These are phyloP conservation scores for Plasmodium relictum DNA, from an alignment of 169 alveolate genomes.

Conservation along the genomic window DNA sequence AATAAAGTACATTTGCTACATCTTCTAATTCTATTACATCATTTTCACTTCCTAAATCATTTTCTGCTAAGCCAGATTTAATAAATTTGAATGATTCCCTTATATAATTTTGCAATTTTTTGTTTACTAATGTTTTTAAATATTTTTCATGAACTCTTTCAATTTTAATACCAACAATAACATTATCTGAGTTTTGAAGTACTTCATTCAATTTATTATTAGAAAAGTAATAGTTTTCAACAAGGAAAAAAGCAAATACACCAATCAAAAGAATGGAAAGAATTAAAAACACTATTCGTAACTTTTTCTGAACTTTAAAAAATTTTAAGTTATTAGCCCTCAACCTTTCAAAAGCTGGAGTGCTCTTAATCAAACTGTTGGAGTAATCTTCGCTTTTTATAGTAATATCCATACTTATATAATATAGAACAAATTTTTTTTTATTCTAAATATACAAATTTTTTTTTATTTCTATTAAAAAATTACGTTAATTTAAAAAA, in stretches of 20 bases:
- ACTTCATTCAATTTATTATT: slow-evolving; percentile 11
- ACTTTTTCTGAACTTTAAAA: slow-evolving; percentile 57
- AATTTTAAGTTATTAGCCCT: slow-evolving; percentile 28
- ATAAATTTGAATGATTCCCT: slow-evolving; percentile 32
- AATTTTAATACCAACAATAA: slow-evolving; percentile 32
- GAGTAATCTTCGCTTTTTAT: slow-evolving; percentile 37
- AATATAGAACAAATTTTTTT: no score
- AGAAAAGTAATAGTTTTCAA: slow-evolving; percentile 29
- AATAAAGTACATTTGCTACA: slow-evolving; percentile 27
- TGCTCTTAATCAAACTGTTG: slow-evolving; percentile 33
- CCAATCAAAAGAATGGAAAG: slow-evolving; percentile 41
- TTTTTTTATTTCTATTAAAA: no score
- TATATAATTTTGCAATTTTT: slow-evolving; percentile 27
- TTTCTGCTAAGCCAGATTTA: slow-evolving; percentile 25
- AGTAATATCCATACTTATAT: slow-evolving; percentile 15
- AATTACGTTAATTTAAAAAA: no score
- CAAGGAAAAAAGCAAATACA: slow-evolving; percentile 17
- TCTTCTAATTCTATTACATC: slow-evolving; percentile 67
- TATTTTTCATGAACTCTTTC: slow-evolving; percentile 55
- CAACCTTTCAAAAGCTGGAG: slow-evolving; percentile 44
- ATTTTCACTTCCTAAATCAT: slow-evolving; percentile 35
- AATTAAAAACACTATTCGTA: slow-evolving; percentile 36
- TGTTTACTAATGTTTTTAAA: slow-evolving; percentile 19
- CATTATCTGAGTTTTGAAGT: slow-evolving; percentile 26
- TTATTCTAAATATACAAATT: no score